Conservation (phyloP, 805 yeast species). For the Kazachstania taianensis region DNA sequence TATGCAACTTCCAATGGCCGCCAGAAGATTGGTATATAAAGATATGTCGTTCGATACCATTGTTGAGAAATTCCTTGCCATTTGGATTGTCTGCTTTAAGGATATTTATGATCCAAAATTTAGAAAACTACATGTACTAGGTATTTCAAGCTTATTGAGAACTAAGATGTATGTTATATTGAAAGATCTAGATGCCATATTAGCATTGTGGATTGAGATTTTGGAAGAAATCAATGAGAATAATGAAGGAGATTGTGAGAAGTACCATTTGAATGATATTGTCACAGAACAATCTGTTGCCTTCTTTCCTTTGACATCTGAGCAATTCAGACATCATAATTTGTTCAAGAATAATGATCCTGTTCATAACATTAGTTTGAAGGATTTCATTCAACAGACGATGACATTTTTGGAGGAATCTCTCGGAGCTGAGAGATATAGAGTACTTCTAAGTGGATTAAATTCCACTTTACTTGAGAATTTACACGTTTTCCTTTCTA, state of each 20-base stretch:
- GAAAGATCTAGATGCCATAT: slow-evolving; percentile 28
- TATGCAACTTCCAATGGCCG: slow-evolving; percentile 13
- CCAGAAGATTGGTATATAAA: slow-evolving; percentile 16
- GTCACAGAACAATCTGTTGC: slow-evolving; percentile 26
- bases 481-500: slow-evolving; percentile 19
- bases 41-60: slow-evolving; percentile 23
- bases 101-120: slow-evolving; percentile 66
- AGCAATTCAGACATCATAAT: slow-evolving; percentile 34
- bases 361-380: slow-evolving; percentile 43
- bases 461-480: slow-evolving; percentile 20
- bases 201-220: slow-evolving; percentile 39
- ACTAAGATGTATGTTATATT: slow-evolving; percentile 27
- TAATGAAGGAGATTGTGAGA: slow-evolving; percentile 44
- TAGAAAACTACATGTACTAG: slow-evolving; percentile 59
- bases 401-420: slow-evolving; percentile 19
- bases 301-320: slow-evolving; percentile 29
- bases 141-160: slow-evolving; percentile 42
- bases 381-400: slow-evolving; percentile 33
- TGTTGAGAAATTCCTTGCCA: slow-evolving; percentile 23
- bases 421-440: slow-evolving; percentile 18
- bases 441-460: slow-evolving; percentile 15
- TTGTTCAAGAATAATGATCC: slow-evolving; percentile 36
- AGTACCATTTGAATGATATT: slow-evolving; percentile 38
- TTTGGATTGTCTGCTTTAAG: slow-evolving; percentile 38
- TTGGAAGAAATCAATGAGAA: slow-evolving; percentile 69